Conservation (phyloP, 352 stramenopile genomes). For the Pilasporangium apinafurcum region DNA sequence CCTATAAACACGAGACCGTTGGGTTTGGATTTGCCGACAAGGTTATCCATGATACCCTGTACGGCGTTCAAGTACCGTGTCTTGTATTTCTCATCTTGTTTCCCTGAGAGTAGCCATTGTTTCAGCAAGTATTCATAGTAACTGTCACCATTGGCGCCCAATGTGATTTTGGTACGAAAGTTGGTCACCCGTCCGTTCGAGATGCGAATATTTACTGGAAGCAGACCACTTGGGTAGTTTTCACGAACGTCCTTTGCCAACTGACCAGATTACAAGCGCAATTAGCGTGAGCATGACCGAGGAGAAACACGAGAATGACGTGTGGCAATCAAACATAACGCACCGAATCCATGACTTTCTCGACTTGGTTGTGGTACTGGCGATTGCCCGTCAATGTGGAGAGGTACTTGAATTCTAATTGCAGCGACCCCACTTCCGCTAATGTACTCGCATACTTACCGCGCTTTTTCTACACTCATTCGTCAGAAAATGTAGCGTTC, state of each 20-base stretch:
- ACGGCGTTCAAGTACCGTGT: slow-evolving; percentile 58
- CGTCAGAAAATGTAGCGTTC: background rate
- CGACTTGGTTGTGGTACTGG: slow-evolving; percentile 62
- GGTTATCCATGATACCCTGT: slow-evolving; percentile 45
- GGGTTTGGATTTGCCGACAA: slow-evolving; percentile 50
- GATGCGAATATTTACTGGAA: slow-evolving; percentile 45
- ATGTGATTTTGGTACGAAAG: slow-evolving; percentile 45
- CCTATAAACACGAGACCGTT: slow-evolving; percentile 63
- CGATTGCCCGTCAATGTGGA: slow-evolving; percentile 43
- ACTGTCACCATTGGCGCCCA: slow-evolving; percentile 73
- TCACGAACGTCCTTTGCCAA: slow-evolving; percentile 41
- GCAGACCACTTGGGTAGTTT: slow-evolving; percentile 43
- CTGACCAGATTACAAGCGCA: slow-evolving; percentile 7
- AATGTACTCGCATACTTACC: slow-evolving; percentile 35
- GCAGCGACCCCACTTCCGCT: slow-evolving; percentile 61
- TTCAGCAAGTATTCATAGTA: slow-evolving; percentile 87
- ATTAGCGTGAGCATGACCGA: no score
- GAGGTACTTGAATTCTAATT: slow-evolving; percentile 84
- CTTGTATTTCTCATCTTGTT: slow-evolving; percentile 69
- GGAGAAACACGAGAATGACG: no score
- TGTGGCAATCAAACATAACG: background rate
- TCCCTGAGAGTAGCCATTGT: slow-evolving; percentile 73
- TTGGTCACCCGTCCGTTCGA: slow-evolving; percentile 33
- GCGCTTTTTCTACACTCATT: slow-evolving; percentile 17
- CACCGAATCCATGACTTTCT: slow-evolving; percentile 64